A percentile compares a stretch with the other conserved stretches of the same genome.
Evolutionary conservation across 805 yeast genomes (phyloP).

Genomic region (Yarrowia sp.): DNA sequence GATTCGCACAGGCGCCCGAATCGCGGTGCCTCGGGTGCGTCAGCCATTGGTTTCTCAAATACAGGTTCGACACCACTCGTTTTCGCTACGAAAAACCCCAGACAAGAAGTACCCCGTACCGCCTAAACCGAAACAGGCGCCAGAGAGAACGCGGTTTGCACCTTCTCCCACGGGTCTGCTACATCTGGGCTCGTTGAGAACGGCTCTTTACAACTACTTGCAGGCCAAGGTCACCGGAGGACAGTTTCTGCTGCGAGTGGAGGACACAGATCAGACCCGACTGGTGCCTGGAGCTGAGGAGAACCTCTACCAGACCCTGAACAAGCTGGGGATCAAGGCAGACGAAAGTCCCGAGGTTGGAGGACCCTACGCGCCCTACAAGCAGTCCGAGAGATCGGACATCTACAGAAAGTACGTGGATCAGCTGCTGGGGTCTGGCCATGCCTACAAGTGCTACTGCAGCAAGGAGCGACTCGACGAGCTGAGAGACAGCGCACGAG

Average conservation of each 20-base stretch:
- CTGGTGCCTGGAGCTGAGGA: constrained; percentile 79
- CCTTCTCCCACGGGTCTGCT: constrained; percentile 96
- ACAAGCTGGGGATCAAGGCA: constrained; percentile 70
- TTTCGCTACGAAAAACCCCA: background rate
- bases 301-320: constrained; percentile 68
- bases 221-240: constrained; percentile 80
- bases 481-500: constrained; percentile 69
- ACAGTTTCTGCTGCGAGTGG: constrained; percentile 74
- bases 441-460: constrained; percentile 87
- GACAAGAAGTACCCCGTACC: background rate
- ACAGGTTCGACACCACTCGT: background rate
- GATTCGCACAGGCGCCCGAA: background rate
- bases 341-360: constrained; percentile 80
- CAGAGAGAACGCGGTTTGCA: constrained; percentile 85
- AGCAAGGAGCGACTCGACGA: constrained; percentile 69
- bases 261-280: constrained; percentile 88
- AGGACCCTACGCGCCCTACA: constrained; percentile 67
- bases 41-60: background rate
- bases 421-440: constrained; percentile 55
- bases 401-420: constrained; percentile 65
- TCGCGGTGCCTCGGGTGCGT: background rate
- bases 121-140: background rate
- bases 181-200: constrained; percentile 91
- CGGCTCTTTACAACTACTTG: constrained; percentile 86
- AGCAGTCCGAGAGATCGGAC: constrained; percentile 74